Evolutionary conservation across 2,329 filamentous ascomycete genomes (phyloP), one percentile per base, ranked within the genome.

Genomic region (Aspergillus sp.): DNA sequence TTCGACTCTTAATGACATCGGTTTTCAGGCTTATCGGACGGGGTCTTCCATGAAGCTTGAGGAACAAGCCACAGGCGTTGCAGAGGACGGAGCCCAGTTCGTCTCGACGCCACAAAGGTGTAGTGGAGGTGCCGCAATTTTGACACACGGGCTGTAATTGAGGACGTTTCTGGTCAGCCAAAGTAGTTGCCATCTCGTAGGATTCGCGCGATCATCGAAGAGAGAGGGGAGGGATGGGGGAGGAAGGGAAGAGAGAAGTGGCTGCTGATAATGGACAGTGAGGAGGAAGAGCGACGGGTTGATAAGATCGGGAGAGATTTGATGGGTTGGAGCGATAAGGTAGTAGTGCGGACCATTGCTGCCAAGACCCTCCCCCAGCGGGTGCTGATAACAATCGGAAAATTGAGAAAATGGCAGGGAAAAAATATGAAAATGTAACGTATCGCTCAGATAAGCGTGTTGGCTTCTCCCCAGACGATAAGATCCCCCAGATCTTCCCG

Each of bases 1-100:
- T 99, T 66, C 94, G 90, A 78, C 92, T 96, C 80, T 99, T 99
- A 78, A 99, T 99, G 62, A 97, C 93, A 79, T 99, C 94, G 45
- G 94, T 97, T 81, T 99, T 99, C 65, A 99, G 82, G 64, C 90
- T 95, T 71, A 96, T 96, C 62, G 94, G 94, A 51, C 94, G 87
- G 55, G 94, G 85, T 22, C 92, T 88, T 59, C 92, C 92, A 71
- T 99, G 94, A 62, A 99, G 82, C 81, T 99, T 99, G 66, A 97
- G 82, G 74, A 97, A 99, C 52, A 99, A 82, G 54, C 94, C 94
- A 75, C 94, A 99, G 66, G 94, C 94, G 76, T 99, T 99, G 85
- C 94, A 99, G 48, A 99, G 87, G 35, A 99, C 93, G 1, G 91
- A 88, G 61, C 94, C 94, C 65, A 88, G 85, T 78, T 99, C 94